Base-by-base conservation (phyloP, 108 stramenopile species). In the Pseudonitzschia delicatissima region DNA sequence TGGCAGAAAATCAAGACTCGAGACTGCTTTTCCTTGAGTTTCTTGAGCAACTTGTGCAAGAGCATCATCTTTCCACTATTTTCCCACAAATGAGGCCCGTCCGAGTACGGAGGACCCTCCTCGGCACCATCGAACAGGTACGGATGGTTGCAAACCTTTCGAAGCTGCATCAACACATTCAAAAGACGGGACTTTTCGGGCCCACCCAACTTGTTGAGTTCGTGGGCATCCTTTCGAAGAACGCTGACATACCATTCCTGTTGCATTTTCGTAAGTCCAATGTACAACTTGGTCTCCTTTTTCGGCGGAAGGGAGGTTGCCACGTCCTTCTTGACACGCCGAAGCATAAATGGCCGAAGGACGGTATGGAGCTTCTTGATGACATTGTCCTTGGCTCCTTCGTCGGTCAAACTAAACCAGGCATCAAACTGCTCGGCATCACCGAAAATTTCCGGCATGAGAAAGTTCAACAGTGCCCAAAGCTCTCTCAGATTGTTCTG, bases 71-170 rank as follows among this genome's bases (percentile, higher is more conserved):
- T 97, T 9, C 96, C 99, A 55, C 82, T 72, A 70, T 94, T 96
- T 72, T 96, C 96, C 99, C 99, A 99, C 20, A 98, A 67, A 77
- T 99, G 97, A 13, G 97, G 97, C 27, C 99, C 99, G 58, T 99
- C 95, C n/a, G 72, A 66, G 77, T 91, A 84, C 0, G 99, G 98
- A 45, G 98, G 98, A 0, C 98, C 98, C 45, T 69, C 76, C 83
- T 99, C 96, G 18, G 97, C 98, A 1, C 97, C 97, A 70, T 97
- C 92, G 79, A 99, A 99, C 7, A 99, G 87, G 79, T 99, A 99
- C 0, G 99, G 99, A 85, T 99, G 99, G 74, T 99, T 99, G 81
- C 99, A 99, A 7, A 97, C 96, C 82, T 99, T 99, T 12, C 97
- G 81, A 28, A 99, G 91, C 64, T 94, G 93, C 99, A 99, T 99